These are phyloP conservation scores for Moelleriella libera DNA, from an alignment of 2,329 filamentous ascomycete species.

Conservation along the genomic window DNA sequence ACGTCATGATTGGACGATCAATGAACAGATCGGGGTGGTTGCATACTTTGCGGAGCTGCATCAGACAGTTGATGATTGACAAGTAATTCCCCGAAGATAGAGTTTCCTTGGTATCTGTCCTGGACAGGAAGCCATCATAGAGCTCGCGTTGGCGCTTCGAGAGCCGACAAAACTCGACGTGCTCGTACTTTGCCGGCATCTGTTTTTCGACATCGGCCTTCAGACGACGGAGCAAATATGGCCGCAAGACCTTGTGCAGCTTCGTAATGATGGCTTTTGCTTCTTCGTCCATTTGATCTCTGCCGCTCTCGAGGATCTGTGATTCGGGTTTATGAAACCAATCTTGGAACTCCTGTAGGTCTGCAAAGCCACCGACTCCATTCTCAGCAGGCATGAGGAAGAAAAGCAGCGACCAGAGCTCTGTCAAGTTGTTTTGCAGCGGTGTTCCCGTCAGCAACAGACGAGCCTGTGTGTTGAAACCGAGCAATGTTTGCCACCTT, in stretches of 20 bases:
- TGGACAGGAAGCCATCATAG: constrained; percentile 90
- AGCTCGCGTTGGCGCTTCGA: constrained; percentile 91
- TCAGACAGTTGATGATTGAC: constrained; percentile 94
- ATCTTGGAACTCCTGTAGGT: constrained; percentile 88
- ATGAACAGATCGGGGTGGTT: constrained; percentile 97
- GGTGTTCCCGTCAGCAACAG: constrained; percentile 88
- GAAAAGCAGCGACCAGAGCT: constrained; percentile 92
- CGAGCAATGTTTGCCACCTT: constrained; percentile 87
- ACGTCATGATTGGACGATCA: constrained; percentile 90
- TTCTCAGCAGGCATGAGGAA: constrained; percentile 90
- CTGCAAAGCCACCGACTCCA: constrained; percentile 79
- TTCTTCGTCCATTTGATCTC: constrained; percentile 88
- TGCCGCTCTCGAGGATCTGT: constrained; percentile 88
- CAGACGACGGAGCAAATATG: constrained; percentile 77
- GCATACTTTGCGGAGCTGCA: constrained; percentile 95
- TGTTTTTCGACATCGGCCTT: constrained; percentile 98
- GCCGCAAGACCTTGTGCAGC: constrained; percentile 83
- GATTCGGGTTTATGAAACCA: constrained; percentile 94
- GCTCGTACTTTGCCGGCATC: constrained; percentile 96
- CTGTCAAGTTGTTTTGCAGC: constrained; percentile 90
- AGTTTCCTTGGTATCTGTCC: constrained; percentile 78
- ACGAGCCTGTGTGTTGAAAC: constrained; percentile 79
- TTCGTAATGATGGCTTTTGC: constrained; percentile 84
- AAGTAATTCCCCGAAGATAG: constrained; percentile 89
- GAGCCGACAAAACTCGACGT: constrained; percentile 87